Percentiles rank a stretch among this genome's conserved stretches.
phyloP scores from a whole-genome alignment of 208 protist species.

The Crithidia expoeki region DNA sequence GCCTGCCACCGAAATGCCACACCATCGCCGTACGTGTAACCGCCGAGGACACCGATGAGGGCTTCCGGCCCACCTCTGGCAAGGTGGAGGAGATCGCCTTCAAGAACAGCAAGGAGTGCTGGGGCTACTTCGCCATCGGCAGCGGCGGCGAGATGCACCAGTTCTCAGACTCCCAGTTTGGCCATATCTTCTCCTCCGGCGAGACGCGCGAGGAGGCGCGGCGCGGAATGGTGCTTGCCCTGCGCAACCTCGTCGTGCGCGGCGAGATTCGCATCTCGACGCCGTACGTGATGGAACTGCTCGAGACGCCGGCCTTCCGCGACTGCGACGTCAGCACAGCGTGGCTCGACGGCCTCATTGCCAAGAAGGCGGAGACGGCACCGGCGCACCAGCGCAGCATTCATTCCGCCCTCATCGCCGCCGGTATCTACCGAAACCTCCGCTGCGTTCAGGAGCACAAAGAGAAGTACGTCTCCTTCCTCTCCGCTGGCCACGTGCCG shows the following conservation, averaged over 20 bases:
- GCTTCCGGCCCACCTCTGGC: constrained; percentile 96
- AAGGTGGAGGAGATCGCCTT: constrained; percentile 95
- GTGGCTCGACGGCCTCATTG: constrained; percentile 89
- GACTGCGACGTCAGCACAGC: constrained; percentile 81
- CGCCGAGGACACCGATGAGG: constrained; percentile 96
- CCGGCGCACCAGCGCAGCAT: constrained; percentile 60
- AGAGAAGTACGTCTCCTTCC: constrained; percentile 73
- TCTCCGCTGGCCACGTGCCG: constrained; percentile 87
- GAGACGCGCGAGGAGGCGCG: constrained; percentile 93
- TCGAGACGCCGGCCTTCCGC: constrained; percentile 85
- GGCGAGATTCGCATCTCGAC: constrained; percentile 96
- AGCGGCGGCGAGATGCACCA: constrained; percentile 91
- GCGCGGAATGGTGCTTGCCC: constrained; percentile 89
- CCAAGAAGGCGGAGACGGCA: constrained; percentile 49
- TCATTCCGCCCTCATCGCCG: constrained; percentile 75
- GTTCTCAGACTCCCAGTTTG: constrained; percentile 98
- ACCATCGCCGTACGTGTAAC: constrained; percentile 97
- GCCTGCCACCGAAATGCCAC: constrained; percentile 83
- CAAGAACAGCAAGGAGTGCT: constrained; percentile 95
- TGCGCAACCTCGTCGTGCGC: constrained; percentile 95
- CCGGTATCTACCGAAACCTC: constrained; percentile 67
- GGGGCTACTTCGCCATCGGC: constrained; percentile 98
- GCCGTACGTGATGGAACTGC: constrained; percentile 92
- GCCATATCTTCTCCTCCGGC: constrained; percentile 97
- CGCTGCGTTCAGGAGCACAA: constrained; percentile 51